Conservation (phyloP, 176 grass and related monocot species). For the Stipa capillata region DNA sequence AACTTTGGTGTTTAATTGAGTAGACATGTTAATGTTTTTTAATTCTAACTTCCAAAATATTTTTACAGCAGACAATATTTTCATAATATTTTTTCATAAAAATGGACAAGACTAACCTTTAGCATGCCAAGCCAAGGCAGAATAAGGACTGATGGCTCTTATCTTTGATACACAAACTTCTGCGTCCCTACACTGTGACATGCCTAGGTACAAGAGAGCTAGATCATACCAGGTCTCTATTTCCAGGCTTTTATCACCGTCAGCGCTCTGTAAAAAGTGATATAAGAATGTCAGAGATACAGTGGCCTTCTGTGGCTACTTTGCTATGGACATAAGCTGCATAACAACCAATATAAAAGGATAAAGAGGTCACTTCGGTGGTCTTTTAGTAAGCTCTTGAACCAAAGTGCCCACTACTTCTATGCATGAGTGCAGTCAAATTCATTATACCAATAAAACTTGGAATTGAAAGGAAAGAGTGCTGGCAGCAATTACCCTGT, state of each 20-base stretch:
- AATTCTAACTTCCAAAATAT: background rate
- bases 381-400: background rate
- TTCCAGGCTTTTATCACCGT: constrained; percentile 56
- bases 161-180: constrained; percentile 65
- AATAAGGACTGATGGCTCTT: constrained; percentile 40
- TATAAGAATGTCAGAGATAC: background rate
- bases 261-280: constrained; percentile 37
- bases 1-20: background rate
- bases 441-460: background rate
- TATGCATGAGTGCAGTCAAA: background rate
- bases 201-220: constrained; percentile 62
- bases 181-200: constrained; percentile 69
- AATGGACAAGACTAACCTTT: constrained; percentile 47
- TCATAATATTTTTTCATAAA: background rate
- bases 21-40: background rate
- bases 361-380: background rate
- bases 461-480: background rate
- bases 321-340: background rate
- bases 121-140: constrained; percentile 55
- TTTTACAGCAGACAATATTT: background rate
- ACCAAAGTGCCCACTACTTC: background rate
- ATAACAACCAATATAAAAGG: background rate
- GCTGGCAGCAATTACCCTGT: background rate
- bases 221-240: constrained; percentile 79
- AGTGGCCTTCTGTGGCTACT: too few relatives aligned